A percentile compares a stretch with the other conserved stretches of the same genome.
Evolutionary conservation across 2,329 filamentous ascomycete genomes (phyloP).

Genomic region (Arthrobotrys iridis): DNA sequence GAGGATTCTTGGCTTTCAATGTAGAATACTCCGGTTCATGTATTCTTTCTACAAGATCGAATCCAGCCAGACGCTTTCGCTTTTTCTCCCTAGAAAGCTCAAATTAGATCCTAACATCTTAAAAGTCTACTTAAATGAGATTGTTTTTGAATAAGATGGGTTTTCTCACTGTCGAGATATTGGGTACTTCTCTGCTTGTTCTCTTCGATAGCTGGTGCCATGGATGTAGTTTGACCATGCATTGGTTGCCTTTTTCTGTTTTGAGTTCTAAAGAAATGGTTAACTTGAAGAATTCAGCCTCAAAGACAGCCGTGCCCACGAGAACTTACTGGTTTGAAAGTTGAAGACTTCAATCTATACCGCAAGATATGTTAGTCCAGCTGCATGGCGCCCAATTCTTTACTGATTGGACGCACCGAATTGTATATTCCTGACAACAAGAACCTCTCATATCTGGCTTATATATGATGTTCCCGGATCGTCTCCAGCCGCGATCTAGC

Average conservation of each 20-base stretch:
- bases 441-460: conserved; percentile 79
- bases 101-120: background rate
- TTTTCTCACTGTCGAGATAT: conserved; percentile 71
- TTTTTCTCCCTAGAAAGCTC: conserved; percentile 67
- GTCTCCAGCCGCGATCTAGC: conserved; percentile 79
- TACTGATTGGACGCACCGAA: conserved; percentile 64
- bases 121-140: conserved; percentile 18
- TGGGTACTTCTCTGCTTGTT: conserved; percentile 72
- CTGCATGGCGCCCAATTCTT: conserved; percentile 32
- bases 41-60: conserved; percentile 73
- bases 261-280: conserved; percentile 75
- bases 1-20: conserved; percentile 67
- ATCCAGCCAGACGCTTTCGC: conserved; percentile 71
- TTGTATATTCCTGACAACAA: conserved; percentile 92
- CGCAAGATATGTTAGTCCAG: background rate
- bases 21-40: conserved; percentile 72
- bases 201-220: conserved; percentile 74
- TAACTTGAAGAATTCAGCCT: conserved; percentile 64
- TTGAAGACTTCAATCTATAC: conserved; percentile 24
- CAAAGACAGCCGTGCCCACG: background rate
- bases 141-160: conserved; percentile 1
- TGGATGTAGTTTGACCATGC: conserved; percentile 77
- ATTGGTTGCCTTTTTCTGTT: conserved; percentile 79
- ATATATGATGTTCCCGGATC: conserved; percentile 76
- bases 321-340: conserved; percentile 36